Percentiles rank a stretch among this genome's conserved stretches.
phyloP scores from a whole-genome alignment of 2,329 filamentous ascomycete genomes.

The Sarocladiaceae sp. region DNA sequence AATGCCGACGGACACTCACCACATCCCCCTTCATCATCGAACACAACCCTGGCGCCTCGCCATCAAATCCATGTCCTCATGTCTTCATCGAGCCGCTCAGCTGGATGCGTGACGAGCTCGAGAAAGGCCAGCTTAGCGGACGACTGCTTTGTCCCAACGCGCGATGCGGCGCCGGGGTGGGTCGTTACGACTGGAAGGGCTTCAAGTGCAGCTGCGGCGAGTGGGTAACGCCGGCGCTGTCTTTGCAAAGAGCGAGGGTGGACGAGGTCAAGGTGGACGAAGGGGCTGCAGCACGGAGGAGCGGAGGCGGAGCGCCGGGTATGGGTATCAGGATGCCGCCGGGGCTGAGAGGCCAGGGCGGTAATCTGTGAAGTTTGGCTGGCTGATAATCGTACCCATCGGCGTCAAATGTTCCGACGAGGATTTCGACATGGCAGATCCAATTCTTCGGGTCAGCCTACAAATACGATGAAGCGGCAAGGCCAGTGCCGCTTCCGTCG shows the following conservation, averaged over 20 bases:
- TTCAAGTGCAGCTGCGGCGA: conserved; percentile 85
- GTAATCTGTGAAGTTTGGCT: conserved; percentile 29
- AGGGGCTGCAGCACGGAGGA: conserved; percentile 14
- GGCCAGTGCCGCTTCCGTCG: too few species aligned
- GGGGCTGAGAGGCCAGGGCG: conserved; percentile 24
- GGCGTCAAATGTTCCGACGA: too few species aligned
- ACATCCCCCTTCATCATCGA: conserved; percentile 56
- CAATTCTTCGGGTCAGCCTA: too few species aligned
- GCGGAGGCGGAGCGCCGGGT: conserved; percentile 18
- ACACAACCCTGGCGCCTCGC: conserved; percentile 40
- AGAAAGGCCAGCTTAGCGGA: conserved; percentile 75
- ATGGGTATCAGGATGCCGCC: conserved; percentile 53
- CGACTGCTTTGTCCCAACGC: conserved; percentile 73
- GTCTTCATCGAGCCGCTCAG: conserved; percentile 86
- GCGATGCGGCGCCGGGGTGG: conserved; percentile 76
- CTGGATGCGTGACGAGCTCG: conserved; percentile 87
- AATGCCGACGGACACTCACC: conserved; percentile 66
- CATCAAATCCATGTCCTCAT: conserved; percentile 60
- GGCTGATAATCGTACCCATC: too few species aligned
- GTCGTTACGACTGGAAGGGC: conserved; percentile 94
- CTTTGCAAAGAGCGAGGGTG: conserved; percentile 72
- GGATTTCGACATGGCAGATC: too few species aligned
- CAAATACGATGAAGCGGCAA: too few species aligned
- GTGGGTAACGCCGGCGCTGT: conserved; percentile 90
- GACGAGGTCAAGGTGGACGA: conserved; percentile 53